A percentile compares a stretch with the other conserved stretches of the same genome.
Evolutionary conservation across 176 grass and related monocot genomes (phyloP).

Genomic region (Musa troglodytarum): DNA sequence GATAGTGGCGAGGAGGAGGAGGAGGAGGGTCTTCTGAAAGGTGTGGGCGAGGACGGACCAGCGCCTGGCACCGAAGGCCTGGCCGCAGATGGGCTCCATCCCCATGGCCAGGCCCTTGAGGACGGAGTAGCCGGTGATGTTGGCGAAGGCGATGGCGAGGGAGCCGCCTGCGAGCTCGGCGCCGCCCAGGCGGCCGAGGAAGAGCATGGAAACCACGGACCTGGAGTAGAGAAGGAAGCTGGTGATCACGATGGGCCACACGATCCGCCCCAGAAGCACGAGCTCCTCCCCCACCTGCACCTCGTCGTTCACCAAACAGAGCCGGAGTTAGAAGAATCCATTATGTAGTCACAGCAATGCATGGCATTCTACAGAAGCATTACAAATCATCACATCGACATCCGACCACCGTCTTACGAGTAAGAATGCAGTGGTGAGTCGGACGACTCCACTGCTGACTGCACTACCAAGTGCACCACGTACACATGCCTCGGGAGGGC

Average conservation of each 20-base stretch:
- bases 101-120: constrained; percentile 18
- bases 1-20: background rate
- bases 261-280: constrained; percentile 15
- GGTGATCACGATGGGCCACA: constrained; percentile 35
- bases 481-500: too few relatives aligned
- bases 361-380: too few relatives aligned
- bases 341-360: too few relatives aligned
- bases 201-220: constrained; percentile 16
- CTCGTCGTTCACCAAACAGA: too few relatives aligned
- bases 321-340: too few relatives aligned
- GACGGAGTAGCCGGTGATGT: constrained; percentile 24
- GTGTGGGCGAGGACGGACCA: constrained; percentile 16
- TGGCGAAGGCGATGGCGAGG: constrained; percentile 24
- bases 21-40: constrained; percentile 18
- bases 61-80: constrained; percentile 10
- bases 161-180: constrained; percentile 11
- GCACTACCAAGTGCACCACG: too few relatives aligned
- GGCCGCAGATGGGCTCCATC: constrained; percentile 19
- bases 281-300: constrained; percentile 31
- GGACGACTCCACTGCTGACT: too few relatives aligned
- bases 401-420: too few relatives aligned
- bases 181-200: constrained; percentile 5
- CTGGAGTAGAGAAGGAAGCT: constrained; percentile 22
- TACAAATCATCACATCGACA: too few relatives aligned
- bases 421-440: too few relatives aligned